Percentiles rank a stretch among this genome's conserved stretches.
Conservation (phyloP, 306 rosid species). For the Quercus aquifolioides region DNA sequence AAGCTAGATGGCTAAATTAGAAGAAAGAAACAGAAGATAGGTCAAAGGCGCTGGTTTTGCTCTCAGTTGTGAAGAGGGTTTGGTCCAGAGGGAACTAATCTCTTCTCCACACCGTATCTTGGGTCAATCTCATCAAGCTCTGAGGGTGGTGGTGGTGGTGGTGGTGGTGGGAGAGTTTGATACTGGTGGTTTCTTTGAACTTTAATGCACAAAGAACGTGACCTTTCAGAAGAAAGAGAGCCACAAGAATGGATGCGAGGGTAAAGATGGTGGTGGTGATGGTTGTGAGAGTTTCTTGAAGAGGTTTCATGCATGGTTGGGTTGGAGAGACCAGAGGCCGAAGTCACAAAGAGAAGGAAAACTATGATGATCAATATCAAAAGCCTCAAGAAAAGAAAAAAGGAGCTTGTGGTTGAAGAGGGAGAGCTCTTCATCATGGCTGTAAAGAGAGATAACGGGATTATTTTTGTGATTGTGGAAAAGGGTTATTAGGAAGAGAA, state of each 20-base stretch:
- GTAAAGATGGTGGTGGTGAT: neutral
- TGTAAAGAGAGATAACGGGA: constrained; percentile 12
- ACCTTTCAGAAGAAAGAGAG: constrained; percentile 44
- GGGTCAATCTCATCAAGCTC: constrained; percentile 46
- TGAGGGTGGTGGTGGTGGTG: neutral
- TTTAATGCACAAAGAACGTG: constrained; percentile 65
- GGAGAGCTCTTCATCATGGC: constrained; percentile 66
- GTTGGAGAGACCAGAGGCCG: constrained; percentile 10
- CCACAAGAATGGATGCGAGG: constrained; percentile 38
- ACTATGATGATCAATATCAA: constrained; percentile 3
- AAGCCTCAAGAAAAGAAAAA: neutral
- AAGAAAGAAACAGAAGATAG: neutral
- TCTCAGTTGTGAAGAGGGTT: constrained; percentile 94
- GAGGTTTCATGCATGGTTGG: neutral
- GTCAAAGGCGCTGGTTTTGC: constrained; percentile 3
- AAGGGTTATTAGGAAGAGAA: neutral
- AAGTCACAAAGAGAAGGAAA: constrained; percentile 15
- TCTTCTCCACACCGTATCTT: constrained; percentile 77
- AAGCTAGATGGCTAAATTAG: neutral
- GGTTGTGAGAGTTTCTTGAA: constrained; percentile 20
- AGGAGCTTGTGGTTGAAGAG: constrained; percentile 35
- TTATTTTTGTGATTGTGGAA: neutral
- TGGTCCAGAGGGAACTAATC: constrained; percentile 91
- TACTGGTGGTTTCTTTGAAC: constrained; percentile 38
- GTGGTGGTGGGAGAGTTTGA: constrained; percentile 1